Evolutionary conservation across 345 rosid genomes (phyloP).

Genomic region (Corchorus olitorius): DNA sequence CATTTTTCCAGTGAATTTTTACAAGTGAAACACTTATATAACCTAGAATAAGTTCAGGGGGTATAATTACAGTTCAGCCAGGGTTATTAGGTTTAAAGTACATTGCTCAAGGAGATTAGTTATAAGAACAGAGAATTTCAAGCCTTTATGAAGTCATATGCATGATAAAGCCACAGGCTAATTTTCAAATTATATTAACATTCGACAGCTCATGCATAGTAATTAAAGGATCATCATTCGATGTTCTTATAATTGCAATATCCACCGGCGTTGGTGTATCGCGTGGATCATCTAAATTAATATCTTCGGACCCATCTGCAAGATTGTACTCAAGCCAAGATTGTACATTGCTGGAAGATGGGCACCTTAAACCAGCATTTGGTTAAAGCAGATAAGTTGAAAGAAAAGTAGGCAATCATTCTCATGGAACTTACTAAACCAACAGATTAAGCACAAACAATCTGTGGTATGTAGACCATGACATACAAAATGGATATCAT

Average conservation of each 20-base stretch:
- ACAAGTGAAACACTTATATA: constrained; percentile 16
- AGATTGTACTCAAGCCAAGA: constrained; percentile 8
- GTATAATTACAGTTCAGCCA: constrained; percentile 13
- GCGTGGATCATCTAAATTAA: not conserved
- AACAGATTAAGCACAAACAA: not conserved
- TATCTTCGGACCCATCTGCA: not conserved
- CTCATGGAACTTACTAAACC: constrained; percentile 1
- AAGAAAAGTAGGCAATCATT: not conserved
- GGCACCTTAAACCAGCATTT: not conserved
- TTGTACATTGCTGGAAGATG: constrained; percentile 1
- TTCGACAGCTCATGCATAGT: not conserved
- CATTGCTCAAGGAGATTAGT: not conserved
- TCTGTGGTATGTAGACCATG: not conserved
- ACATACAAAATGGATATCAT: constrained; percentile 12
- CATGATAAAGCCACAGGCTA: not conserved
- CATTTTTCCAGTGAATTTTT: constrained; percentile 6
- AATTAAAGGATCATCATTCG: not conserved
- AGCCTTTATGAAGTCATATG: constrained; percentile 1
- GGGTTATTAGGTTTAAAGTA: constrained; percentile 13
- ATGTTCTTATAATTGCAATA: not conserved
- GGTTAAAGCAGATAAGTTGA: constrained; percentile 15
- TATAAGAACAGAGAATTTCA: constrained; percentile 12
- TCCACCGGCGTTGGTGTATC: constrained; percentile 3
- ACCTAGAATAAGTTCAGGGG: constrained; percentile 11
- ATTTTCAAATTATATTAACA: constrained; percentile 1